phyloP scores from a whole-genome alignment of 2,329 filamentous ascomycete species.

The Fusarium haematococcum region DNA sequence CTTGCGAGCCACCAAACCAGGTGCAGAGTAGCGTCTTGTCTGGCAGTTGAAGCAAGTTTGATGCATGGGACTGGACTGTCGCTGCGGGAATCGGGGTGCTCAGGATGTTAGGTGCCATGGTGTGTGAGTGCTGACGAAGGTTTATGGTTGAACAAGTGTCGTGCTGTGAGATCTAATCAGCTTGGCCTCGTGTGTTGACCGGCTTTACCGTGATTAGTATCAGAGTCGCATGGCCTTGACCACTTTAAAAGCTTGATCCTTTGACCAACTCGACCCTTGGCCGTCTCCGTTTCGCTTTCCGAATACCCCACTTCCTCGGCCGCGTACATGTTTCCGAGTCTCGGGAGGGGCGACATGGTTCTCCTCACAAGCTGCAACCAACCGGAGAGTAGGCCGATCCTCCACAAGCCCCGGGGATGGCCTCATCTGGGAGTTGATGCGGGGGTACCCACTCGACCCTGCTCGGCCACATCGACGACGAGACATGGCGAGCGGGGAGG shows the following conservation, averaged over 20 bases:
- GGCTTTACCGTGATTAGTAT: not conserved
- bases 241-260: not conserved
- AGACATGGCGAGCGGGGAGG: not conserved
- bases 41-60: conserved; percentile 55
- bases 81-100: conserved; percentile 49
- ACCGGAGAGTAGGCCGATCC: conserved; percentile 25
- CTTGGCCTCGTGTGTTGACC: not conserved
- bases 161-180: not conserved
- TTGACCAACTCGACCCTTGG: not conserved
- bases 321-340: conserved; percentile 8
- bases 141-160: not conserved
- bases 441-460: conserved; percentile 8
- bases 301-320: not conserved
- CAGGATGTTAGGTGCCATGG: conserved; percentile 23
- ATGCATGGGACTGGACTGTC: conserved; percentile 58
- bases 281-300: not conserved
- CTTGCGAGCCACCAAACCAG: conserved; percentile 60
- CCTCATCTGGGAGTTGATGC: not conserved
- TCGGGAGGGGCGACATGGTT: not conserved
- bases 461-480: not conserved
- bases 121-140: not conserved
- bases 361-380: not conserved
- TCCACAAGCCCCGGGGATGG: not conserved
- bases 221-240: not conserved
- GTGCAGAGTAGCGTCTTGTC: conserved; percentile 56